Evolutionary conservation across 768 basidiomycete species (phyloP).

Genomic region (Tulasnella sp.): DNA sequence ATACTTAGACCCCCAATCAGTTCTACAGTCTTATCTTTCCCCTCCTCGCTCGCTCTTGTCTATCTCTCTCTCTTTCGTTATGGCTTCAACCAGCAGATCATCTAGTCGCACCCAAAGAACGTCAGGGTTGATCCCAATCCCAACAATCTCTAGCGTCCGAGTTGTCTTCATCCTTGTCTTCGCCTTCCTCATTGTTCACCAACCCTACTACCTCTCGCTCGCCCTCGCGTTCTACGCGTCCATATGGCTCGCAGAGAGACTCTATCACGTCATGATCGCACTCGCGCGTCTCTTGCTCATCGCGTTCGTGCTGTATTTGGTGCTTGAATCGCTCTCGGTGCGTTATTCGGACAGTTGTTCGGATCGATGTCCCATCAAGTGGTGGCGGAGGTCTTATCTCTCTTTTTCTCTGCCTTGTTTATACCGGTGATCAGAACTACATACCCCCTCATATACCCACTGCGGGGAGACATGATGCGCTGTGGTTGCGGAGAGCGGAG

Average conservation of each 20-base stretch:
- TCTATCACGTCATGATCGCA: constrained; percentile 7
- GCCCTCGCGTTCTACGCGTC: background rate
- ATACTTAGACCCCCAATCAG: no score
- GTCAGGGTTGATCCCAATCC: no score
- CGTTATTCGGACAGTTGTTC: background rate
- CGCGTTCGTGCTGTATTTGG: background rate
- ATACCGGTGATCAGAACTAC: background rate
- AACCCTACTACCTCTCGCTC: background rate
- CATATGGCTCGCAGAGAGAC: constrained; percentile 7
- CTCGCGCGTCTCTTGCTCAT: background rate
- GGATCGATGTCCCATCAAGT: background rate
- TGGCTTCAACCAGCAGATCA: no score
- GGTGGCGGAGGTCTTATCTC: background rate
- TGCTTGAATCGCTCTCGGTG: constrained; percentile 8
- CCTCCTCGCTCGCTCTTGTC: no score
- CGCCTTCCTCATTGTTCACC: constrained; percentile 3
- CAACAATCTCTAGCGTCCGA: no score
- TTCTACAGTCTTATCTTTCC: no score
- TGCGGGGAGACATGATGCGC: background rate
- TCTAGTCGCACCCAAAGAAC: no score
- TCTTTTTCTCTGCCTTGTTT: background rate
- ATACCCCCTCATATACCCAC: constrained; percentile 3
- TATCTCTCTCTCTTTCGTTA: no score
- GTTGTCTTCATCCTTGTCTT: background rate
- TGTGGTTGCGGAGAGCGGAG: background rate